Evolutionary conservation across 257 asterid genomes (phyloP).

Genomic region (Knoxia roxburghii): DNA sequence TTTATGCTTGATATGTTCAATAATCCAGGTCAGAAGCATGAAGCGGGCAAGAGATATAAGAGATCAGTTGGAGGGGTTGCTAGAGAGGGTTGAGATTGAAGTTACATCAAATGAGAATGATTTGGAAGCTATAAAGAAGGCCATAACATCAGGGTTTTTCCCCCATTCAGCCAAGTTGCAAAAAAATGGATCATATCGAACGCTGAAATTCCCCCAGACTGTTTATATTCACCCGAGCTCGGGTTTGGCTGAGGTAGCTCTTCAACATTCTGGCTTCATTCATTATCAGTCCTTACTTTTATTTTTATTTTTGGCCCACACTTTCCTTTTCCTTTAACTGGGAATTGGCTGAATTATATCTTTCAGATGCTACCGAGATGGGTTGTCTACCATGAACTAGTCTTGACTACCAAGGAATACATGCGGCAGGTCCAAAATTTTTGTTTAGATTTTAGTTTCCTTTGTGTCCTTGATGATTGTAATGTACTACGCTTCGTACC

Average conservation of each 20-base stretch:
- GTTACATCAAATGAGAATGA: conserved; percentile 54
- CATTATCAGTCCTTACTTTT: neutral
- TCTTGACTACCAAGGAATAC: conserved; percentile 85
- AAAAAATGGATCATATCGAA: conserved; percentile 77
- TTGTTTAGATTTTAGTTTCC: neutral
- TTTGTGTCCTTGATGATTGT: neutral
- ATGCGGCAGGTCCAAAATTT: conserved; percentile 64
- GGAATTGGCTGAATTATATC: neutral
- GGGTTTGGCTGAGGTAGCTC: conserved; percentile 66
- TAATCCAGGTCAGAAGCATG: conserved; percentile 84
- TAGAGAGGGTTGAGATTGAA: conserved; percentile 89
- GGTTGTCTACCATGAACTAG: conserved; percentile 87
- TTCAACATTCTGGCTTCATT: neutral
- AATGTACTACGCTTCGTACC: neutral
- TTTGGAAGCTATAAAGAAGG: conserved; percentile 61
- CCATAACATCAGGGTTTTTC: conserved; percentile 77
- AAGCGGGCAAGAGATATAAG: conserved; percentile 92
- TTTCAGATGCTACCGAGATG: conserved; percentile 78
- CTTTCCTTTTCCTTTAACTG: neutral
- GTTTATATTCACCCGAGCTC: conserved; percentile 92
- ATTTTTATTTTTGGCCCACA: no score
- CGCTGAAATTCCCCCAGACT: conserved; percentile 81
- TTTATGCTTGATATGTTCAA: conserved; percentile 1
- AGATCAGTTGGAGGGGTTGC: conserved; percentile 83
- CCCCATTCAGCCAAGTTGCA: conserved; percentile 83